Evolutionary conservation across 352 stramenopile species (phyloP).

Genomic region (Phytophthora ramorum): DNA sequence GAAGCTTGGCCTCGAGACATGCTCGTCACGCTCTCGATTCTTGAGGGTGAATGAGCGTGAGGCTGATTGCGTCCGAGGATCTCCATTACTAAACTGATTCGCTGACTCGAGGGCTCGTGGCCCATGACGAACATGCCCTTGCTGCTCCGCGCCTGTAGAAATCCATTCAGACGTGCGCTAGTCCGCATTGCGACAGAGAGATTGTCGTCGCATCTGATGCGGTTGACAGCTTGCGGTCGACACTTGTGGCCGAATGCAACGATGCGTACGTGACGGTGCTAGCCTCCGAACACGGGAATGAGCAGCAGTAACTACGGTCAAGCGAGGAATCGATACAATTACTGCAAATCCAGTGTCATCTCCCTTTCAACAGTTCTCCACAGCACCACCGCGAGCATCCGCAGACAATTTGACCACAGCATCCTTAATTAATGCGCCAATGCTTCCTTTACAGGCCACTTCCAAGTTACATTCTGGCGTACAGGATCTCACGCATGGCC

Average conservation of each 20-base stretch:
- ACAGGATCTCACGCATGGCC: constrained; percentile 31
- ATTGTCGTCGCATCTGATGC: constrained; percentile 27
- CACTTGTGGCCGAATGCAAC: not conserved
- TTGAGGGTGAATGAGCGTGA: constrained; percentile 9
- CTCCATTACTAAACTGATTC: constrained; percentile 28
- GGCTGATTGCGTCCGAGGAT: constrained; percentile 24
- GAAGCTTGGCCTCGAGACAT: not conserved
- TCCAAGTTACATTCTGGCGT: not conserved
- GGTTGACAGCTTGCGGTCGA: constrained; percentile 21
- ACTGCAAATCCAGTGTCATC: not conserved
- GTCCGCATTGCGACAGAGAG: constrained; percentile 24
- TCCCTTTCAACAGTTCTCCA: not conserved
- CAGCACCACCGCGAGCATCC: not conserved
- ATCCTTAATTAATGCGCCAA: not conserved
- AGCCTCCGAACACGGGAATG: constrained; percentile 12
- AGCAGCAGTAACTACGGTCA: not conserved
- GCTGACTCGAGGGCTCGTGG: constrained; percentile 17
- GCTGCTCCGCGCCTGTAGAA: constrained; percentile 21
- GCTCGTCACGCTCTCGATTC: constrained; percentile 1
- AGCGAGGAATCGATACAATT: not conserved
- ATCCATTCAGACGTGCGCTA: constrained; percentile 9
- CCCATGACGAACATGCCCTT: constrained; percentile 25
- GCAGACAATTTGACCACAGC: not conserved
- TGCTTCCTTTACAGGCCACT: not conserved
- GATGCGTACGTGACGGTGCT: constrained; percentile 14